A percentile compares a stretch with the other conserved stretches of the same genome.
These are phyloP conservation scores for Exophiala alcalophila DNA, from an alignment of 2,329 filamentous ascomycete genomes.

Conservation along the genomic window DNA sequence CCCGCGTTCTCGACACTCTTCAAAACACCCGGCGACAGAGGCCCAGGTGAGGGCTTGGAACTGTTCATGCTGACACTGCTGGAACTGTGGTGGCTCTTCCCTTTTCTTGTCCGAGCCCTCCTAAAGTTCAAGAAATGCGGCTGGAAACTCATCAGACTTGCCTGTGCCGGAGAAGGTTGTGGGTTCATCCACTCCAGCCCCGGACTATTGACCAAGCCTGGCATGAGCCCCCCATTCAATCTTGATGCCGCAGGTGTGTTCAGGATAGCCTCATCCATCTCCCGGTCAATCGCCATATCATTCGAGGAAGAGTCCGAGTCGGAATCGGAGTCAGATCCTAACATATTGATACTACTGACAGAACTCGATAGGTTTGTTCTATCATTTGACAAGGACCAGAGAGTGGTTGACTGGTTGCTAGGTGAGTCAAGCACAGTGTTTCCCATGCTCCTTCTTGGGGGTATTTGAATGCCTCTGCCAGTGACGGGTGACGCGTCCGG, in stretches of 20 bases:
- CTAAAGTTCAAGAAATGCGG: constrained; percentile 77
- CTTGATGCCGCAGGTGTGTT: constrained; percentile 77
- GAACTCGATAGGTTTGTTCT: constrained; percentile 74
- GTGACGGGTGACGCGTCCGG: constrained; percentile 87
- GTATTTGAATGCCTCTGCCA: constrained; percentile 62
- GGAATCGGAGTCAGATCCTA: constrained; percentile 75
- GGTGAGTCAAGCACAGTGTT: constrained; percentile 60
- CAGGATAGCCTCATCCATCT: constrained; percentile 73
- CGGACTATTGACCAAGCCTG: constrained; percentile 50
- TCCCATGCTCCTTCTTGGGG: constrained; percentile 49
- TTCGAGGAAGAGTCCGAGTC: constrained; percentile 64
- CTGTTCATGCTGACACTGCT: constrained; percentile 68
- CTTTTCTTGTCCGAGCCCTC: constrained; percentile 56
- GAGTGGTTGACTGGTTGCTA: constrained; percentile 54
- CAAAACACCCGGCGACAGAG: constrained; percentile 71
- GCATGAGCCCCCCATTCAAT: constrained; percentile 47
- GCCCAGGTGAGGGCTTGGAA: constrained; percentile 66
- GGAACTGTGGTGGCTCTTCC: constrained; percentile 62
- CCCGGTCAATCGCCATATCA: constrained; percentile 57
- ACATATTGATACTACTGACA: constrained; percentile 72
- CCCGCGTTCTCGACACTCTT: constrained; percentile 53
- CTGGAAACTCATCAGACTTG: constrained; percentile 77
- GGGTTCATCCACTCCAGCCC: constrained; percentile 62
- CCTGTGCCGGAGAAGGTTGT: constrained; percentile 62
- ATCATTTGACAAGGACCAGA: constrained; percentile 71